These are phyloP conservation scores for Holtermannia corniformis DNA, from an alignment of 768 basidiomycete species.

Conservation along the genomic window DNA sequence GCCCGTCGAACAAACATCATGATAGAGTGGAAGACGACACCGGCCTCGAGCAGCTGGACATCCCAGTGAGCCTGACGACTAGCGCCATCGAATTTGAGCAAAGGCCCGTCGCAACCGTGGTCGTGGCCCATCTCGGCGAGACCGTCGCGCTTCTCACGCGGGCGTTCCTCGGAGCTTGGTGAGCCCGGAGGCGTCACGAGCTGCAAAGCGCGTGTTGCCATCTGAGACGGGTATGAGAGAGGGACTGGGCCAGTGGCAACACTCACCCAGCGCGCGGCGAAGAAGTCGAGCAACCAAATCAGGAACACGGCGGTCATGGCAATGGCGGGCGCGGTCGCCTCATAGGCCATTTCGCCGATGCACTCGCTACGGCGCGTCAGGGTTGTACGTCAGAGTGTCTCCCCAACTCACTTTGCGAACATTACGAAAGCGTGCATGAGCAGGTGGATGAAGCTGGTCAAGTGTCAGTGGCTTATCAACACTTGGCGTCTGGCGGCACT, in stretches of 20 bases:
- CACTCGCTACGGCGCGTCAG: slow-evolving; percentile 17
- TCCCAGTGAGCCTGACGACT: slow-evolving; percentile 3
- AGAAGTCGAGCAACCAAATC: slow-evolving; percentile 38
- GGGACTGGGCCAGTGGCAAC: no score
- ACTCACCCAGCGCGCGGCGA: slow-evolving; percentile 22
- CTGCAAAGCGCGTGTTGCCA: not conserved
- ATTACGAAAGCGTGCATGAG: slow-evolving; percentile 42
- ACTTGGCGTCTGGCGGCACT: no score
- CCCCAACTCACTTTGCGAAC: slow-evolving; percentile 27
- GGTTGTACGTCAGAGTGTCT: not conserved
- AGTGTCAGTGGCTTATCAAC: not conserved
- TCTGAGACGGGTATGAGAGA: no score
- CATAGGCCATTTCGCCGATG: slow-evolving; percentile 37
- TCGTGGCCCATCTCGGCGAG: not conserved
- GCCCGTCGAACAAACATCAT: not conserved
- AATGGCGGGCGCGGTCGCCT: slow-evolving; percentile 41
- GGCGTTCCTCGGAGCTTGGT: not conserved
- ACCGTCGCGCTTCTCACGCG: not conserved
- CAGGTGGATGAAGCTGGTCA: slow-evolving; percentile 25
- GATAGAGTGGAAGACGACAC: slow-evolving; percentile 34
- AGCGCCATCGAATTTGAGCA: slow-evolving; percentile 5
- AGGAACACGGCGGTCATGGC: slow-evolving; percentile 33
- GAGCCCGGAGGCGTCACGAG: not conserved
- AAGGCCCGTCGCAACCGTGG: not conserved
- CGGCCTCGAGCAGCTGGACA: slow-evolving; percentile 34